phyloP scores from a whole-genome alignment of 257 asterid genomes.

The Ophiorrhiza pumila region DNA sequence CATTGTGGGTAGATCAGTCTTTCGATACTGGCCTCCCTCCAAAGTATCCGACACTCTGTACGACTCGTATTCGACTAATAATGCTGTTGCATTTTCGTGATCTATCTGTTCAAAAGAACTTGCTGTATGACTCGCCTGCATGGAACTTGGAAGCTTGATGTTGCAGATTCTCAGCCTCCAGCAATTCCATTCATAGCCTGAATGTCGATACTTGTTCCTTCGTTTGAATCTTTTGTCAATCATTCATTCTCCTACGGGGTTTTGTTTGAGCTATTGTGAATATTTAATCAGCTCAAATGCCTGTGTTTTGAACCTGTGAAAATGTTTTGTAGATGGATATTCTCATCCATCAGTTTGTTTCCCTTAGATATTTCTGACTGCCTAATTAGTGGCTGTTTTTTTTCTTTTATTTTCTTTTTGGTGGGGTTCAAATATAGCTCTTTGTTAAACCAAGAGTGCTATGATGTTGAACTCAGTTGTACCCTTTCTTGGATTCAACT shows the following conservation, averaged over 20 bases:
- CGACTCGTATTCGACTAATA: constrained; percentile 4
- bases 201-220: background rate
- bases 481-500: too few relatives aligned
- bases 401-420: background rate
- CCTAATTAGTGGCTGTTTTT: background rate
- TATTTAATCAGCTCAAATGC: constrained; percentile 14
- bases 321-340: background rate
- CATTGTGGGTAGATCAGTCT: constrained; percentile 40
- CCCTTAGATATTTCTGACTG: background rate
- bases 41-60: constrained; percentile 29
- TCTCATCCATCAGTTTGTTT: constrained; percentile 11
- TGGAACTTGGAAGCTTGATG: constrained; percentile 4
- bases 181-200: background rate
- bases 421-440: background rate
- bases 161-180: constrained; percentile 9
- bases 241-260: background rate
- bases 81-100: constrained; percentile 19
- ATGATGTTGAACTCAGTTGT: too few relatives aligned
- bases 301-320: background rate
- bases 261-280: constrained; percentile 19
- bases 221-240: background rate
- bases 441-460: background rate
- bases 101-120: background rate
- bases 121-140: background rate
- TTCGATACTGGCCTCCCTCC: constrained; percentile 44